Base-by-base conservation (phyloP, 164 flowering plant species). In the Stephania japonica region DNA sequence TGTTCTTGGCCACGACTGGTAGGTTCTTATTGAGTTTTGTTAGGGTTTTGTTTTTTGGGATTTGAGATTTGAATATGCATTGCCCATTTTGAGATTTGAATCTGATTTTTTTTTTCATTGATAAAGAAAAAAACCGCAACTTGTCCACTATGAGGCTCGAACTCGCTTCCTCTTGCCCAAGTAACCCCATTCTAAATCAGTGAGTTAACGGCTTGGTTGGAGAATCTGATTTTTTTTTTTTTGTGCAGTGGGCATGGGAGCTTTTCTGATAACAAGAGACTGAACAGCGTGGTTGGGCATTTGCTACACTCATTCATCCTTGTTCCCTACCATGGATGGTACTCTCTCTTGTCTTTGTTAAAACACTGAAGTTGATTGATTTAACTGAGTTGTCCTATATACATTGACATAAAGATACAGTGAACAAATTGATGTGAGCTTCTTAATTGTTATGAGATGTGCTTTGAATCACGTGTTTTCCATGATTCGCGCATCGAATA, bases 1-100 rank as follows among this genome's bases (percentile, higher is more conserved):
- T 83, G 94, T 91, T 81, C 91, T 91, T 80, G 97, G 94, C 27
- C 97, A 90, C 82, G 97, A 91, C 41, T 87, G 93, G 97, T 89
- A 78, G 77, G 65, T 21, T 68, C 26, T 65, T 56, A 23, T 42
- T n/a, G 16, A 64, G 0, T 7, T 24, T 73, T 68, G n/a, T 4
- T 66, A 0, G 14, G 50, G 1, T 67, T n/a, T 50, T 18, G 23
- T 43, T 4, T 53, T 24, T 9, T 27, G 4, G 2, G 38, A 32
- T 32, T 42, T 25, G n/a, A 21, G 3, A 27, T 59, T 50, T 62
- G 16, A 44, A 44, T 44, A 44, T 32, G 38, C 38, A 32, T 32
- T 32, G 38, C 38, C 38, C 38, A 32, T 32, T 32, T 32, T 32
- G 38, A 32, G 38, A 32, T 32, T 0, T 32, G 7, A 44, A 44